A percentile compares a stretch with the other conserved stretches of the same genome.
phyloP scores from a whole-genome alignment of 2,329 filamentous ascomycete species.

The Fusarium anthophilum region DNA sequence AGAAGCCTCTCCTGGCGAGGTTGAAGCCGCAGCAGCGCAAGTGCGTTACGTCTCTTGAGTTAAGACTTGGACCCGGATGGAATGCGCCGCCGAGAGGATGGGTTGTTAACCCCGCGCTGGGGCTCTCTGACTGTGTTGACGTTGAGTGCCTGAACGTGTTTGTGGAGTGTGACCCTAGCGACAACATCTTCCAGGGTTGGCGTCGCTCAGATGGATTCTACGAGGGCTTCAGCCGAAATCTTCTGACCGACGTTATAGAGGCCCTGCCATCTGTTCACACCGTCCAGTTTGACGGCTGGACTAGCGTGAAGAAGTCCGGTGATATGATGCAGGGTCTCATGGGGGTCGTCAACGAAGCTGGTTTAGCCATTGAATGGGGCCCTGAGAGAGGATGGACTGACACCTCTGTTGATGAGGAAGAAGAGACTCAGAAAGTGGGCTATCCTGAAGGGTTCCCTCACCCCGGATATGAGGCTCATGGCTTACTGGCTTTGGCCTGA shows the following conservation, averaged over 20 bases:
- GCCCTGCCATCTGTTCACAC: conserved; percentile 64
- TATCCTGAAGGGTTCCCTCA: conserved; percentile 21
- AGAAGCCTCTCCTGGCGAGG: conserved; percentile 75
- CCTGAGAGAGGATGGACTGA: conserved; percentile 73
- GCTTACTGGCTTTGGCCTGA: conserved; percentile 23
- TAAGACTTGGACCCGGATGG: conserved; percentile 79
- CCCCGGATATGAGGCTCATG: conserved; percentile 19
- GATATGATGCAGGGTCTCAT: conserved; percentile 71
- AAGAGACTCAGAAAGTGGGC: not conserved
- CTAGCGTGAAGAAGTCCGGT: conserved; percentile 70
- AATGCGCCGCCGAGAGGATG: conserved; percentile 74
- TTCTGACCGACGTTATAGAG: conserved; percentile 66
- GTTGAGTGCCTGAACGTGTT: conserved; percentile 72
- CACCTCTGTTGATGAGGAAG: conserved; percentile 46
- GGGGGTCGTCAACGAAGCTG: conserved; percentile 57
- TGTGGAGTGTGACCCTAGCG: conserved; percentile 77
- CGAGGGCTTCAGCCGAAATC: conserved; percentile 68
- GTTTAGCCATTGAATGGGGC: conserved; percentile 71
- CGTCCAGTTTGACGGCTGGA: conserved; percentile 76
- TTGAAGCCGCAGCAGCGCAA: conserved; percentile 68
- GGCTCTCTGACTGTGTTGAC: conserved; percentile 68
- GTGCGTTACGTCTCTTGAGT: conserved; percentile 70
- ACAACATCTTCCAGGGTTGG: conserved; percentile 73
- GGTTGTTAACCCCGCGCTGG: conserved; percentile 72
- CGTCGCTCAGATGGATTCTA: conserved; percentile 74